Base-by-base conservation (phyloP, 106 monocot genomes). In the Dactylorhiza incarnata region DNA sequence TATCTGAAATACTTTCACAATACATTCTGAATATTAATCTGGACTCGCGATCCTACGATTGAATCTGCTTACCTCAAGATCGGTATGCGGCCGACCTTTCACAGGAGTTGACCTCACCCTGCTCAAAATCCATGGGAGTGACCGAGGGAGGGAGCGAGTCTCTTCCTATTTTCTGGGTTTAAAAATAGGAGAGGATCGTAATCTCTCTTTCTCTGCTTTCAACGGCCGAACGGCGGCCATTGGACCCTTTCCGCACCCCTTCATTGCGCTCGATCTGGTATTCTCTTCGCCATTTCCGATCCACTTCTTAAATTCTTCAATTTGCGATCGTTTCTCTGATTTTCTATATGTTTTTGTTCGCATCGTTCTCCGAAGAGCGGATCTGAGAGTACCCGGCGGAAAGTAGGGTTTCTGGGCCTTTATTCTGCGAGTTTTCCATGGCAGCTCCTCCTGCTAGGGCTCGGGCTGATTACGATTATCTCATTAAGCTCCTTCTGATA, bases 401-500 rank as follows among this genome's bases (percentile, higher is more conserved):
- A 23, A 62, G 6, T 62, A 62, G 62, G 7, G 22, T 62, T 62
- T 62, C 23, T 4, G 62, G 23, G 23, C 22, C 62, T 62, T 62
- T 9, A 19, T 62, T 11, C 13, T 26, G 43, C 6, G 43, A 68
- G 71, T 53, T 23, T 19, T 73, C 59, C 23, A 94, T 94, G 93
- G 90, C 90, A 72, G 88, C 93, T 79, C 90, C 90, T 73, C 93
- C 90, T 22, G 86, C 90, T 49, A 85, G 93, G 80, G 90, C 93
- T 72, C 77, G 93, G 74, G 90, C 93, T 71, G 93, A 94, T 72
- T 94, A 94, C 77, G 93, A 94, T 83, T 94, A 88, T 76, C 90
- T 90, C 66, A 94, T 94, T 70, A 93, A 93, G 82, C 87, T 93
- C 46, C 93, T 93, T 49, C 71, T 86, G 68, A 86, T 86, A 73